These are phyloP conservation scores for Fusarium torulosum DNA, from an alignment of 2,329 filamentous ascomycete species.

Conservation along the genomic window DNA sequence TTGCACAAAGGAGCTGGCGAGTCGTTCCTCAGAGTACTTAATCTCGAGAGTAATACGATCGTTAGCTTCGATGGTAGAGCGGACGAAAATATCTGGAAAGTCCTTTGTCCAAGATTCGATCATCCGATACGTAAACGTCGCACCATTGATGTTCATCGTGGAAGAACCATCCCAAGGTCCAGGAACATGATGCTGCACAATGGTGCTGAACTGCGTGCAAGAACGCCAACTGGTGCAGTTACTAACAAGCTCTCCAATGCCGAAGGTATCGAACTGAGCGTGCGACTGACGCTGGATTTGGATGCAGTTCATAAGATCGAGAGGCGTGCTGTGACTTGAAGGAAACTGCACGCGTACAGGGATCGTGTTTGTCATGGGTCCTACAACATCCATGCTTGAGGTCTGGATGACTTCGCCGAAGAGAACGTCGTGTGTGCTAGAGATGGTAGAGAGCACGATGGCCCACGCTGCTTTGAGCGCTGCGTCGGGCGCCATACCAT, in stretches of 20 bases:
- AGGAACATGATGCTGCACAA: conserved; percentile 63
- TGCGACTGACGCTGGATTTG: conserved; percentile 63
- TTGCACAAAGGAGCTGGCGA: conserved; percentile 58
- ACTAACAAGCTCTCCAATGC: conserved; percentile 64
- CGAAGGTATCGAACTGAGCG: conserved; percentile 64
- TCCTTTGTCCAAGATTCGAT: conserved; percentile 57
- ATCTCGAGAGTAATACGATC: conserved; percentile 59
- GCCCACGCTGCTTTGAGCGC: conserved; percentile 71
- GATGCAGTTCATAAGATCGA: conserved; percentile 62
- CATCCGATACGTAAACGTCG: conserved; percentile 60
- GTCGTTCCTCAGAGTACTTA: conserved; percentile 60
- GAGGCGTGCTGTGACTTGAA: conserved; percentile 58
- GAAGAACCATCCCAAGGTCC: conserved; percentile 53
- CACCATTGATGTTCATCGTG: conserved; percentile 60
- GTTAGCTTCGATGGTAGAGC: conserved; percentile 55
- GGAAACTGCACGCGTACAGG: conserved; percentile 64
- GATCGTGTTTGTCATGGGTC: conserved; percentile 61
- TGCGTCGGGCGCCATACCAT: conserved; percentile 63
- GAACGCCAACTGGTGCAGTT: conserved; percentile 67
- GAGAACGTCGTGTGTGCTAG: conserved; percentile 63
- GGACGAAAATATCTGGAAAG: conserved; percentile 60
- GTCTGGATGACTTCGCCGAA: conserved; percentile 68
- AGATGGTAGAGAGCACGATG: conserved; percentile 64
- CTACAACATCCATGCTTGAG: conserved; percentile 61
- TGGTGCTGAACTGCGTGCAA: conserved; percentile 66